Evolutionary conservation across 768 basidiomycete genomes (phyloP).

Genomic region (Mycena alexandri): DNA sequence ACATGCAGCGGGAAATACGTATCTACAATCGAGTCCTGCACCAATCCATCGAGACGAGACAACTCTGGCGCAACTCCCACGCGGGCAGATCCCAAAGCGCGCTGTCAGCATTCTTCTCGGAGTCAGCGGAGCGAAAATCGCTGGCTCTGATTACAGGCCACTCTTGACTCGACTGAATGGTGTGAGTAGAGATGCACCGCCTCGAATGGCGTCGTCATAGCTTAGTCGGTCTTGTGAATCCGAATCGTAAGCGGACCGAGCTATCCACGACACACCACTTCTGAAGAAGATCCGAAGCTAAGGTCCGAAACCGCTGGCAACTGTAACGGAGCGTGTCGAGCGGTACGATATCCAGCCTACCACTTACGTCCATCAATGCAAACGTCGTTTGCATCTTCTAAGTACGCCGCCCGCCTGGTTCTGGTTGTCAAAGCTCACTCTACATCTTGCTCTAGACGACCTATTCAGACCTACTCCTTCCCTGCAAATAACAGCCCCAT

Average conservation of each 20-base stretch:
- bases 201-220: neutral
- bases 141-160: too few species aligned
- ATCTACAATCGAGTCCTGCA: constrained; percentile 3
- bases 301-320: neutral
- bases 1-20: neutral
- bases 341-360: neutral
- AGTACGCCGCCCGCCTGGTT: neutral
- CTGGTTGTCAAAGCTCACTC: neutral
- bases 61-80: neutral
- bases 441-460: neutral
- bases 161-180: too few species aligned
- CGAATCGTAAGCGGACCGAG: neutral
- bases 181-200: too few species aligned
- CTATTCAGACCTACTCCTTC: neutral
- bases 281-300: neutral
- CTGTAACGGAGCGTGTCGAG: too few species aligned
- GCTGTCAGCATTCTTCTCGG: neutral
- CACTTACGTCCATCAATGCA: neutral
- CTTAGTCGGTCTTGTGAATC: neutral
- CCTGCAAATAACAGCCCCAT: neutral
- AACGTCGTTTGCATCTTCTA: too few species aligned
- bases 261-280: neutral
- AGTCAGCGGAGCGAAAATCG: too few species aligned
- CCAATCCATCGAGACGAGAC: neutral
- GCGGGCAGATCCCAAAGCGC: neutral